Conservation (phyloP, 2,329 filamentous ascomycete genomes). For the Myriosclerotinia duriaeana region DNA sequence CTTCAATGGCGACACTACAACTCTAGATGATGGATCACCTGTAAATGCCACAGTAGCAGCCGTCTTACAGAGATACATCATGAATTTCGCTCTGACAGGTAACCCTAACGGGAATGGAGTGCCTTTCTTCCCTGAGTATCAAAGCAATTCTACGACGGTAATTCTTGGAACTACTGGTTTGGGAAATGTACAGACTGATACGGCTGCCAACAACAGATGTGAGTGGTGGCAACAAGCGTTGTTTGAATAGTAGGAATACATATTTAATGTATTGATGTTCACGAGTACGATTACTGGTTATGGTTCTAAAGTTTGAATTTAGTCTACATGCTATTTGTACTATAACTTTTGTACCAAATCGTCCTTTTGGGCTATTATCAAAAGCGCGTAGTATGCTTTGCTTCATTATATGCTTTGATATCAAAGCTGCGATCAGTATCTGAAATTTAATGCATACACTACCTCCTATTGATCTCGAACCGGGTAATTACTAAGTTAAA, state of each 20-base stretch:
- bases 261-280: not conserved
- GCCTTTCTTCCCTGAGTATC: conserved; percentile 34
- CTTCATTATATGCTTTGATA: too few species aligned
- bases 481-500: not conserved
- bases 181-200: conserved; percentile 29
- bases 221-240: conserved; percentile 40
- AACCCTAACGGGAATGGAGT: conserved; percentile 37
- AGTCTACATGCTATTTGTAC: not conserved
- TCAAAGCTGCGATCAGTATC: not conserved
- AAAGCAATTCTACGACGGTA: conserved; percentile 26
- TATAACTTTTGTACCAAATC: not conserved
- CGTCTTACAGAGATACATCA: conserved; percentile 43
- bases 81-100: conserved; percentile 41
- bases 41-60: conserved; percentile 41
- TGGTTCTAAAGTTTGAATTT: conserved; percentile 1
- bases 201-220: conserved; percentile 40
- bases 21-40: conserved; percentile 30
- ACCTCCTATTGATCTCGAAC: not conserved
- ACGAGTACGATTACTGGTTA: not conserved
- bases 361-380: not conserved
- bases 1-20: conserved; percentile 45
- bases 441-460: not conserved
- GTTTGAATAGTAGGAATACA: conserved; percentile 22
- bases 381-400: not conserved
- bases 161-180: conserved; percentile 27